Conservation (phyloP, 1,139 yeast species). For the Candida sanyaensis region DNA sequence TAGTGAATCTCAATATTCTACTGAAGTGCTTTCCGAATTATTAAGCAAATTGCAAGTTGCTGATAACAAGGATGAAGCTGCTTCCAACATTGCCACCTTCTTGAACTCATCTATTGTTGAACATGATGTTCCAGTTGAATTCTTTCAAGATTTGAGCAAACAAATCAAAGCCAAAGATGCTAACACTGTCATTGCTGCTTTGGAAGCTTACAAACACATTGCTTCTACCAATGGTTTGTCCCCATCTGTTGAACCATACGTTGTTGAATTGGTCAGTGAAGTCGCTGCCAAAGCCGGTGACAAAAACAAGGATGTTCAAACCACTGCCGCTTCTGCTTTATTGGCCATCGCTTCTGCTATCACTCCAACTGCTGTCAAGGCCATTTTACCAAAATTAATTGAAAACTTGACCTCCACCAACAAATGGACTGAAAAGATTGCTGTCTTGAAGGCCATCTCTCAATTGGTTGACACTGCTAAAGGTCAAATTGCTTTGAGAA, state of each 20-base stretch:
- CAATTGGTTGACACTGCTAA: constrained; percentile 93
- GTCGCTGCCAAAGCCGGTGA: constrained; percentile 86
- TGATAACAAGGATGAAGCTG: constrained; percentile 85
- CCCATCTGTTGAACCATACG: constrained; percentile 94
- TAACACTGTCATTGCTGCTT: constrained; percentile 67
- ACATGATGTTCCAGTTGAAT: constrained; percentile 94
- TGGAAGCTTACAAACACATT: constrained; percentile 82
- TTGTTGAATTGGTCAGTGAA: constrained; percentile 71
- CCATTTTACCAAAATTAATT: constrained; percentile 79
- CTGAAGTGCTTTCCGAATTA: constrained; percentile 90
- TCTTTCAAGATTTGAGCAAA: constrained; percentile 75
- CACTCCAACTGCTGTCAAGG: constrained; percentile 94
- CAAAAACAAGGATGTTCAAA: constrained; percentile 76
- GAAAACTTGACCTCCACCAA: constrained; percentile 68
- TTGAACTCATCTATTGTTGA: constrained; percentile 96
- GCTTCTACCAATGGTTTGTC: constrained; percentile 77
- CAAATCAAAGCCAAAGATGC: constrained; percentile 77
- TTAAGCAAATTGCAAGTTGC: constrained; percentile 93
- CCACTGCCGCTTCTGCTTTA: constrained; percentile 71
- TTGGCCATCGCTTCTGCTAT: constrained; percentile 74
- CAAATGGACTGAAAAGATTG: constrained; percentile 99
- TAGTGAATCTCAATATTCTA: constrained; percentile 64
- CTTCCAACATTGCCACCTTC: constrained; percentile 88
- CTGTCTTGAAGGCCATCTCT: constrained; percentile 81
- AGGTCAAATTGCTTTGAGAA: constrained; percentile 94